A percentile compares a stretch with the other conserved stretches of the same genome.
phyloP scores from a whole-genome alignment of 106 monocot species.

The Platanthera zijinensis region DNA sequence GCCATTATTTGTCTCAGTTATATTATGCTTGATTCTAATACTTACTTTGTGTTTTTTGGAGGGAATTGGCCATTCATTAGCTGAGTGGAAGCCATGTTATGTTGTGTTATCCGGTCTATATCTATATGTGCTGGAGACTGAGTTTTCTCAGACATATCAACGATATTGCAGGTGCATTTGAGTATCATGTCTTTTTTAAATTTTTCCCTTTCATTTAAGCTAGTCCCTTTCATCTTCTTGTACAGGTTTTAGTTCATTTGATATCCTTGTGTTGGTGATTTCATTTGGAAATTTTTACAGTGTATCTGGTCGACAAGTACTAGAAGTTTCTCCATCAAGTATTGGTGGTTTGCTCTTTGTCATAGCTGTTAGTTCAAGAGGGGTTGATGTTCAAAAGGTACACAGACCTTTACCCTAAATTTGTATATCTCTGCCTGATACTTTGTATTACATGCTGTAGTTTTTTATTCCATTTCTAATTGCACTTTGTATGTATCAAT shows the following conservation, averaged over 20 bases:
- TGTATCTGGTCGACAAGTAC: constrained; percentile 80
- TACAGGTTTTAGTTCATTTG: background rate
- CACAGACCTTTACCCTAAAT: background rate
- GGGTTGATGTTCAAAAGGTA: constrained; percentile 86
- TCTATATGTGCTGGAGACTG: constrained; percentile 90
- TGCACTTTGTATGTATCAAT: background rate
- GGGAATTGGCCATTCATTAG: constrained; percentile 86
- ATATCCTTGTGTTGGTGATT: constrained; percentile 8
- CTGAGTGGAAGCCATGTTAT: constrained; percentile 91
- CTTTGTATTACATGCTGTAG: background rate
- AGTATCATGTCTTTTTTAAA: background rate
- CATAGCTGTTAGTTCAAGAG: constrained; percentile 75
- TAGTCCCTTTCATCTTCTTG: background rate
- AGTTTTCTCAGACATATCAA: constrained; percentile 59
- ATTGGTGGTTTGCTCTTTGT: constrained; percentile 79
- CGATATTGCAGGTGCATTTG: constrained; percentile 56
- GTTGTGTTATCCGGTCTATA: constrained; percentile 86
- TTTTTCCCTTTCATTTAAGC: background rate
- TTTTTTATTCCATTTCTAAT: background rate
- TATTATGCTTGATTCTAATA: background rate
- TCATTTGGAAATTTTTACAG: constrained; percentile 35
- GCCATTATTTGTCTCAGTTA: background rate
- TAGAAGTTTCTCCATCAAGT: constrained; percentile 85
- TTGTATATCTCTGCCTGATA: background rate
- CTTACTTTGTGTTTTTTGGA: constrained; percentile 20